These are phyloP conservation scores for Solanum hybrid DNA, from an alignment of 305 asterid species.

Conservation along the genomic window DNA sequence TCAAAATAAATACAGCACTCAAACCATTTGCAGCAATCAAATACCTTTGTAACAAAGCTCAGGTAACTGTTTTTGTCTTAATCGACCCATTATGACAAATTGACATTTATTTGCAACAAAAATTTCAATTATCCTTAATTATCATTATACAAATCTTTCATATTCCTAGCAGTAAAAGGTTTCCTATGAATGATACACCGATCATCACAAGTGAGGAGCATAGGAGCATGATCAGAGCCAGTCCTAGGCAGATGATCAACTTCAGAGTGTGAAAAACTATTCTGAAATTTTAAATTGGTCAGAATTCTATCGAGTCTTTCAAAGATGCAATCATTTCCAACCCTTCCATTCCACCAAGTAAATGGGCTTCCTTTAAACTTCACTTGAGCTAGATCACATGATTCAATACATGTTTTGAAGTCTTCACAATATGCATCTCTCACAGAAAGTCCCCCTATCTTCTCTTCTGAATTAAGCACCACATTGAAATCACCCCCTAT, in stretches of 20 bases:
- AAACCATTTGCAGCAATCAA: too few relatives aligned
- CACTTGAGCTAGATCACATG: not conserved
- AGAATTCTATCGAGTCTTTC: not conserved
- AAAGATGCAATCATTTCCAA: not conserved
- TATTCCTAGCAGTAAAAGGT: too few relatives aligned
- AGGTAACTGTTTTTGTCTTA: too few relatives aligned
- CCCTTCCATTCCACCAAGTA: not conserved
- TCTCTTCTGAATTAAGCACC: not conserved
- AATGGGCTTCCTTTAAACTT: not conserved
- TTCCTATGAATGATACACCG: too few relatives aligned
- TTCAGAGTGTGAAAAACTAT: not conserved
- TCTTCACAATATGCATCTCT: not conserved
- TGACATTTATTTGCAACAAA: too few relatives aligned
- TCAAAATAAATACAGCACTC: too few relatives aligned
- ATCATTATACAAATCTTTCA: too few relatives aligned
- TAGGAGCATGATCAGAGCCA: not conserved
- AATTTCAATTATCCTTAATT: too few relatives aligned
- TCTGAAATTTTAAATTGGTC: not conserved
- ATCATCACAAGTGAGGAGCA: too few relatives aligned
- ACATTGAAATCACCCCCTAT: not conserved
- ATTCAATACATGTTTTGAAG: not conserved
- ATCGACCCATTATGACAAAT: too few relatives aligned
- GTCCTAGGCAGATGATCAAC: not conserved
- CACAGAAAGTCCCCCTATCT: not conserved
- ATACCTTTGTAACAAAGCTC: too few relatives aligned